Evolutionary conservation across 805 yeast genomes (phyloP).

Genomic region (Myxozyma neotropica): DNA sequence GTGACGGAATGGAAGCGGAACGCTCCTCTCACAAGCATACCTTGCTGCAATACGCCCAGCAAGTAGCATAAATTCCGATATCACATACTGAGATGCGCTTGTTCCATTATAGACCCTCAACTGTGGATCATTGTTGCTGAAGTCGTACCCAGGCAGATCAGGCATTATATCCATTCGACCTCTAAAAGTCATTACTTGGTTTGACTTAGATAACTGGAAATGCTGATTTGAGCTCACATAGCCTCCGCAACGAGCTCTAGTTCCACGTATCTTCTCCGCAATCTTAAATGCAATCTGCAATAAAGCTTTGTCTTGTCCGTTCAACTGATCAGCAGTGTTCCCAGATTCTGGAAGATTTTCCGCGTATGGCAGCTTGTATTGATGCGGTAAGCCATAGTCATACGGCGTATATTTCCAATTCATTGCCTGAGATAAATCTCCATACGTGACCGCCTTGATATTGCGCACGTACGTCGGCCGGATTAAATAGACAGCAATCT

Average conservation of each 20-base stretch:
- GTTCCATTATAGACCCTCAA: conserved; percentile 38
- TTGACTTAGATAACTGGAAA: background rate
- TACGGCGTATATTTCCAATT: conserved; percentile 16
- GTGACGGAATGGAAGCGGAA: conserved; percentile 39
- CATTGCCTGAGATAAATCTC: conserved; percentile 54
- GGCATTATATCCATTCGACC: background rate
- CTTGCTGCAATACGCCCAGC: conserved; percentile 57
- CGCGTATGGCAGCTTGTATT: background rate
- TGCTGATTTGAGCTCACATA: background rate
- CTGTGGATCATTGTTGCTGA: background rate
- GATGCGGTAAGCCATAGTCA: conserved; percentile 7
- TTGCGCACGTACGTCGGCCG: conserved; percentile 49
- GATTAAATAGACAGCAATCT: conserved; percentile 41
- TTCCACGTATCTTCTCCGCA: conserved; percentile 3
- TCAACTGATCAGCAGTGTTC: conserved; percentile 3
- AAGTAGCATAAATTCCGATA: conserved; percentile 80
- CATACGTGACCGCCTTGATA: conserved; percentile 63
- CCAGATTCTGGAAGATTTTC: background rate
- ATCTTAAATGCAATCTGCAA: conserved; percentile 3
- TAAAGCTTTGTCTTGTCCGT: conserved; percentile 10
- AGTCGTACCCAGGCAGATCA: background rate
- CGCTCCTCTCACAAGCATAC: conserved; percentile 31
- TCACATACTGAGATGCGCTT: conserved; percentile 59
- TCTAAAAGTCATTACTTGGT: background rate
- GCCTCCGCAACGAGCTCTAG: conserved; percentile 3